phyloP scores from a whole-genome alignment of 148 eudicot species.

The Agrostemma githago region DNA sequence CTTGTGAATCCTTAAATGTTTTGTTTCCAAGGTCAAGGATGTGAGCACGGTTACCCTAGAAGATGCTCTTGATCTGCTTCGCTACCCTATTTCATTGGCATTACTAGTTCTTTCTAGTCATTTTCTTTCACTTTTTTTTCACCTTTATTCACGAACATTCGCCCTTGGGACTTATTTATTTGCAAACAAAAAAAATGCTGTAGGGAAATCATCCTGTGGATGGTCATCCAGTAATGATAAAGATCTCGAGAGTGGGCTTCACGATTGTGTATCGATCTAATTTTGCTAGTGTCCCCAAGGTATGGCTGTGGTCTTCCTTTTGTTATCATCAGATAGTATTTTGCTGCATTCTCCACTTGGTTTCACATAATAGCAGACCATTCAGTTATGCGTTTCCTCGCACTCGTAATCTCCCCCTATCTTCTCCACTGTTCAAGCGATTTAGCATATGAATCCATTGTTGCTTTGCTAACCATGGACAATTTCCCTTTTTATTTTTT shows the following conservation, averaged over 20 bases:
- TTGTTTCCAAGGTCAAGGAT: constrained; percentile 51
- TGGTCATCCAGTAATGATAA: constrained; percentile 55
- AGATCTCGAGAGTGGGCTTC: constrained; percentile 58
- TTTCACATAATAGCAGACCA: too few species aligned
- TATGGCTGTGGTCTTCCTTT: constrained; percentile 21
- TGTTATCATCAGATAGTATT: constrained; percentile 7
- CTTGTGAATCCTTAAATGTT: constrained; percentile 2
- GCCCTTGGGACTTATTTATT: constrained; percentile 8
- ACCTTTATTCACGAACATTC: not conserved
- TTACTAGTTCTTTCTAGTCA: constrained; percentile 12
- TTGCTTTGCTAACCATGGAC: not conserved
- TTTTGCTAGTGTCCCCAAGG: constrained; percentile 76
- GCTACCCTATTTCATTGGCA: constrained; percentile 76
- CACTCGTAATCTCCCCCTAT: not conserved
- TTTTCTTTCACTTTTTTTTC: not conserved
- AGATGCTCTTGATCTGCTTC: constrained; percentile 63
- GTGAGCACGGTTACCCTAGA: constrained; percentile 53
- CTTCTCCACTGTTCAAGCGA: not conserved
- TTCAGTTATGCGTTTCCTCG: too few species aligned
- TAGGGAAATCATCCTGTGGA: constrained; percentile 87
- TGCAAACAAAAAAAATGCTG: not conserved
- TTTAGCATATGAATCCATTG: not conserved
- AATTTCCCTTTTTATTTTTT: not conserved
- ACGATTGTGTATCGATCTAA: constrained; percentile 57
- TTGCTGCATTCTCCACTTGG: too few species aligned